Evolutionary conservation across 73 alveolate species (phyloP), one percentile per base, ranked within the genome.

Genomic region (Tetrahymena borealis): DNA sequence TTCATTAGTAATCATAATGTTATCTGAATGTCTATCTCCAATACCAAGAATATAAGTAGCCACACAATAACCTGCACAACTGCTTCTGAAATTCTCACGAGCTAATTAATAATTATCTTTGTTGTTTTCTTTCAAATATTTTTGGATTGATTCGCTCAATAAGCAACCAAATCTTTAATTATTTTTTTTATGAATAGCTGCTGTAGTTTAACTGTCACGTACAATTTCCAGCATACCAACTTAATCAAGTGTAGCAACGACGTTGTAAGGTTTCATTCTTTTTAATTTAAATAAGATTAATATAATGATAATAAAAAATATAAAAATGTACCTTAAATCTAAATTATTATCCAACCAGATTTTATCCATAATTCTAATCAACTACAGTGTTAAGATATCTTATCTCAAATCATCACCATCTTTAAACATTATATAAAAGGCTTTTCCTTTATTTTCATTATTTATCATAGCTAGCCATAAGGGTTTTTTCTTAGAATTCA

Each of bases 391-490:
- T 79, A 99, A 96, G 38, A 97, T 96, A 95, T 99, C 99, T 94
- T 99, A 96, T 79, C 99, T 95, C 36, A 99, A 94, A 92, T 99
- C 99, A 96, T 99, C 99, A 94, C 99, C 99, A 91, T 96, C 96
- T 93, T 98, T 98, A 79, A 97, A 98, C 77, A 98, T 97, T 3
- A 96, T 95, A 32, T 39, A 32, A 32, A 43, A 38, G 16, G 35
- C 90, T 31, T 93, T n/a, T n/a, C n/a, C 91, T n/a, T 37, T 38
- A 39, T 43, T 85, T 39, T 93, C 95, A 38, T 93, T 93, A 39
- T 85, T 60, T 39, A 24, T 39, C 93, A 93, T 79, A 32, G 40
- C 93, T 8, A 93, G 90, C 95, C 95, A 93, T 32, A 93, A 40
- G 15, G 95, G 95, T 18, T 96, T 40, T 94, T 92, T 78, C 78